Base-by-base conservation (phyloP, 306 rosid genomes). In the Prinsepia uniflora region DNA sequence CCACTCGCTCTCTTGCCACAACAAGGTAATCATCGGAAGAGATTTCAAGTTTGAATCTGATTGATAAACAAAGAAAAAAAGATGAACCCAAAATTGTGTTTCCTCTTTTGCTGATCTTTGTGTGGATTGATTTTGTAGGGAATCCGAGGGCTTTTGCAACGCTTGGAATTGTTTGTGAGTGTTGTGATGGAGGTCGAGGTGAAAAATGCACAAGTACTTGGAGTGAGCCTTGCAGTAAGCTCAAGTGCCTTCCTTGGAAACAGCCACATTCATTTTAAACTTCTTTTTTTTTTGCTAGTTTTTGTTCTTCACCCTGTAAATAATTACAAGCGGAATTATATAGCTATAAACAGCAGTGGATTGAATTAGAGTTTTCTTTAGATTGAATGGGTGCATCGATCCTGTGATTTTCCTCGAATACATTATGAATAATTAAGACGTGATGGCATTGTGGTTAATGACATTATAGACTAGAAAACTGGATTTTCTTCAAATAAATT, bases 221-320 rank as follows among this genome's bases (percentile, higher is more conserved):
- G 82, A 68, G 70, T 11, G 44, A 54, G 19, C 58, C 85, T 40
- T 84, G 85, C 65, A 58, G 66, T 20, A 78, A 72, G 53, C 74
- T 81, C 65, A 77, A 72, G 46, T 84, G 87, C 56, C 61, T 70
- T 45, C 85, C 83, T 17, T 84, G 87, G 87, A 84, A 75, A 55
- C 80, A 62, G 30, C 45, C 52, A 22, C 24, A 58, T 34, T 1
- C 19, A 7, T 14, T 43, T 10, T 15, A 71, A 6, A 5, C 11
- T 20, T 70, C 6, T 30, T 17, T 13, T 30, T 17, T 13, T 10
- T 17, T 20, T 2, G 7, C 66, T 53, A 42, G 10, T 12, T 65
- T 8, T 50, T 53, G 13, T 65, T 42, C n/a, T 14, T 15, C 66
- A 34, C 18, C 18, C 18, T n/a, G 24, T 52, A 52, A 52, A 52